Evolutionary conservation across 345 rosid species (phyloP).

Genomic region (Sonneratia caseolaris): DNA sequence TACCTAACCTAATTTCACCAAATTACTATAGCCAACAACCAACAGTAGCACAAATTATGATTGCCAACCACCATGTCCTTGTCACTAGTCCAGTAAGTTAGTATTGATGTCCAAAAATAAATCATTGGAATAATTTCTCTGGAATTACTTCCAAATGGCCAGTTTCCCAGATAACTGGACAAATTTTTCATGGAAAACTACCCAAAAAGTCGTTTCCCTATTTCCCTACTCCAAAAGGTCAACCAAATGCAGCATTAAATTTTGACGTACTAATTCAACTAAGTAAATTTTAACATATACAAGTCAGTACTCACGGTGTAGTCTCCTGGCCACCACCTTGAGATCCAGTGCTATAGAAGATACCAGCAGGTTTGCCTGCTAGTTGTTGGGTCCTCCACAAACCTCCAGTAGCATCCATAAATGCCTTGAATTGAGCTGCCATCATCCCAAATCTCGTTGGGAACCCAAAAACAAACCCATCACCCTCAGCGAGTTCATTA

Average conservation of each 20-base stretch:
- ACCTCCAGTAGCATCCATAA: conserved; percentile 88
- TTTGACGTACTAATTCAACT: neutral
- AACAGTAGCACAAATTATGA: neutral
- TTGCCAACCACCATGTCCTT: neutral
- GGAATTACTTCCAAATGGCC: neutral
- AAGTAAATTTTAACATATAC: neutral
- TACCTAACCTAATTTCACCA: neutral
- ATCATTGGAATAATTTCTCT: neutral
- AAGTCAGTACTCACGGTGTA: conserved; percentile 54
- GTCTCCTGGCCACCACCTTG: conserved; percentile 99
- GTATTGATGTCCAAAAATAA: neutral
- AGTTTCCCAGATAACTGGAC: neutral
- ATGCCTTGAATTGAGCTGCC: conserved; percentile 96
- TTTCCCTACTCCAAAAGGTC: no score
- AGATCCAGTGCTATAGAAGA: conserved; percentile 95
- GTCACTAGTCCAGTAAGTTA: neutral
- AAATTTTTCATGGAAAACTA: neutral
- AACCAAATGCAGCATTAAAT: neutral
- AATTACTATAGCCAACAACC: neutral
- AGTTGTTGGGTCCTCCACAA: conserved; percentile 88
- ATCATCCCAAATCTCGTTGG: conserved; percentile 99
- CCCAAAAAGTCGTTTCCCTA: neutral
- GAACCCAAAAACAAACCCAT: conserved; percentile 87
- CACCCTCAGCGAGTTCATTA: conserved; percentile 71
- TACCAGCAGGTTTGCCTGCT: conserved; percentile 95